A percentile compares a stretch with the other conserved stretches of the same genome.
Evolutionary conservation across 805 yeast species (phyloP).

Genomic region (Saccharomycopsis javanensis): DNA sequence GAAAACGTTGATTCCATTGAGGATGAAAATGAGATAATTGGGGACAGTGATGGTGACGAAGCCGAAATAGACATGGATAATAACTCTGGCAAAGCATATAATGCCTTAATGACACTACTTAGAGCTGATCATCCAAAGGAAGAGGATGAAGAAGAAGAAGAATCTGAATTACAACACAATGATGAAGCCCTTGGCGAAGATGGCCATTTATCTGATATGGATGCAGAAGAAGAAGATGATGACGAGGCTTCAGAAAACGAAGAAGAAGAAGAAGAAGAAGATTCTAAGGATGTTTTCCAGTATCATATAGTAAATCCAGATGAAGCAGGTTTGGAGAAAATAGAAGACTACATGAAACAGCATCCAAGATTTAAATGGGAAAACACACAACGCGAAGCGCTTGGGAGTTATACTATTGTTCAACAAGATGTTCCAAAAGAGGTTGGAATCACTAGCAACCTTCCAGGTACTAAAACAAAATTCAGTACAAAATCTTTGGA

Average conservation of each 20-base stretch:
- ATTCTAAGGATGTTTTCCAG: constrained; percentile 60
- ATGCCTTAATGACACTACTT: constrained; percentile 56
- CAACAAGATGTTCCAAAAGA: constrained; percentile 29
- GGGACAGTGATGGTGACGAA: constrained; percentile 4
- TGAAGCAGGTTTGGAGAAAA: constrained; percentile 9
- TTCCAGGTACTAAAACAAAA: neutral
- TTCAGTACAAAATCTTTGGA: constrained; percentile 3
- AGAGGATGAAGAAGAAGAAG: constrained; percentile 13
- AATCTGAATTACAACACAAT: constrained; percentile 8
- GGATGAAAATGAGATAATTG: constrained; percentile 18
- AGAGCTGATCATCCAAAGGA: constrained; percentile 35
- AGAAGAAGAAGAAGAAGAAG: constrained; percentile 29
- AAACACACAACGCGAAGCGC: constrained; percentile 21
- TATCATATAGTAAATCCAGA: constrained; percentile 53
- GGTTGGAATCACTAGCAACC: constrained; percentile 3
- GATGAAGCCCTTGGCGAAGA: neutral
- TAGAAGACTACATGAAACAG: constrained; percentile 12
- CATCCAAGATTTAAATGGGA: constrained; percentile 27
- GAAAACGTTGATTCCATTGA: constrained; percentile 17
- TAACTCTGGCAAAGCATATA: constrained; percentile 41
- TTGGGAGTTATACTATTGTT: constrained; percentile 26
- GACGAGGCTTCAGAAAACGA: constrained; percentile 22
- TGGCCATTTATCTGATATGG: neutral
- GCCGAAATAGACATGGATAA: constrained; percentile 3
- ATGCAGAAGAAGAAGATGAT: constrained; percentile 19